Evolutionary conservation across 129 eudicot genomes (phyloP).

Genomic region (Artemisia annua): DNA sequence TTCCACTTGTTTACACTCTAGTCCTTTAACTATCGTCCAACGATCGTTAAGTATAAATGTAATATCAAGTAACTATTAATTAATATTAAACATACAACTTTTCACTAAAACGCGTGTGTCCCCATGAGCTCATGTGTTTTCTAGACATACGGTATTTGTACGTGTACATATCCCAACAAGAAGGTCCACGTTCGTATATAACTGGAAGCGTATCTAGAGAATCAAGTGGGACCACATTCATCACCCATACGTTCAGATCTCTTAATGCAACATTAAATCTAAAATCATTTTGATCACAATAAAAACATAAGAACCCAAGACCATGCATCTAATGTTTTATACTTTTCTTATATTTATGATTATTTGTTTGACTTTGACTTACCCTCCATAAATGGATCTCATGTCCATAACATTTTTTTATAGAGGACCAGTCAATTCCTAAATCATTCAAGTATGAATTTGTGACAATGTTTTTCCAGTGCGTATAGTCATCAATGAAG

Average conservation of each 20-base stretch:
- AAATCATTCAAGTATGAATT: constrained; percentile 51
- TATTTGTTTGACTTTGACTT: constrained; percentile 20
- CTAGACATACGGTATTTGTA: too few relatives aligned
- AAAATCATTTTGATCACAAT: constrained; percentile 1
- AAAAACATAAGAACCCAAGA: constrained; percentile 4
- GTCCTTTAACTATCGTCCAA: too few relatives aligned
- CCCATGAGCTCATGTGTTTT: too few relatives aligned
- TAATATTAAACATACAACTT: too few relatives aligned
- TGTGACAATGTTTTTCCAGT: constrained; percentile 53
- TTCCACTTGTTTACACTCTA: too few relatives aligned
- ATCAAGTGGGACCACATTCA: constrained; percentile 63
- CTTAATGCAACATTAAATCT: constrained; percentile 67
- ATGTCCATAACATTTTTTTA: constrained; percentile 74
- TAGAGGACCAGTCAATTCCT: constrained; percentile 58
- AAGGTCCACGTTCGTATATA: constrained; percentile 63
- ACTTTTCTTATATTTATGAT: not conserved
- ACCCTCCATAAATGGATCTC: constrained; percentile 76
- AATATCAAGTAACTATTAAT: too few relatives aligned
- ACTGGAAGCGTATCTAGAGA: constrained; percentile 61
- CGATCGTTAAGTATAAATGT: too few relatives aligned
- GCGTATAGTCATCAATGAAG: constrained; percentile 47
- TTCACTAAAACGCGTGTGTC: too few relatives aligned
- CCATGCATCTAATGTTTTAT: constrained; percentile 7
- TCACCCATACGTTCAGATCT: constrained; percentile 58
- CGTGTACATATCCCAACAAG: too few relatives aligned